Evolutionary conservation across 768 basidiomycete species (phyloP).

Genomic region (Gymnopilus junonius): DNA sequence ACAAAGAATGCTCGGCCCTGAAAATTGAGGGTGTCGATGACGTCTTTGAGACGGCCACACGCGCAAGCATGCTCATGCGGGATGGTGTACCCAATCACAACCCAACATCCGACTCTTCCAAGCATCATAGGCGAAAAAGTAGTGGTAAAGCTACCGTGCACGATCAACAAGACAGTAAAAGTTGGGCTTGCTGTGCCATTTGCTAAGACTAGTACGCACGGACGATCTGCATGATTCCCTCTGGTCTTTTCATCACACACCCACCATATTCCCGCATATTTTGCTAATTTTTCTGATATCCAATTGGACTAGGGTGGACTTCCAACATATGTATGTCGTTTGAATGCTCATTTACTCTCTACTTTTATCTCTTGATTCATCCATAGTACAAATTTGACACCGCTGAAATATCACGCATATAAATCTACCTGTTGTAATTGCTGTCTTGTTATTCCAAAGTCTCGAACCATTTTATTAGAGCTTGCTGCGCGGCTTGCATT

Average conservation of each 20-base stretch:
- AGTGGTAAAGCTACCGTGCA: slow-evolving; percentile 47
- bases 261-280: slow-evolving; percentile 17
- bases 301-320: slow-evolving; percentile 29
- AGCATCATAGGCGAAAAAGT: slow-evolving; percentile 58
- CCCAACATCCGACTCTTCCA: slow-evolving; percentile 37
- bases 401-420: slow-evolving; percentile 16
- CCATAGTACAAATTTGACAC: slow-evolving; percentile 25
- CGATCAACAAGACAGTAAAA: slow-evolving; percentile 51
- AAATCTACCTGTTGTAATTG: slow-evolving; percentile 24
- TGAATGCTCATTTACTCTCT: slow-evolving; percentile 23
- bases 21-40: slow-evolving; percentile 94
- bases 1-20: slow-evolving; percentile 93
- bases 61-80: slow-evolving; percentile 95
- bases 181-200: slow-evolving; percentile 75
- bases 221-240: slow-evolving; percentile 7
- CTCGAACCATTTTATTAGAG: not conserved
- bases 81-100: slow-evolving; percentile 69
- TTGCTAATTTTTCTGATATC: slow-evolving; percentile 18
- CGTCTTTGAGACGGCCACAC: slow-evolving; percentile 95
- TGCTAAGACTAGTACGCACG: slow-evolving; percentile 44
- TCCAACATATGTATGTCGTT: slow-evolving; percentile 29
- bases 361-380: slow-evolving; percentile 30
- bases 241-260: slow-evolving; percentile 7
- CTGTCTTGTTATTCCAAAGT: slow-evolving; percentile 18
- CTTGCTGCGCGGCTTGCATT: not conserved